Percentiles rank a stretch among this genome's conserved stretches.
These are phyloP conservation scores for Lichtheimia ramosa DNA, from an alignment of 371 early-diverging fungal species.

Conservation along the genomic window DNA sequence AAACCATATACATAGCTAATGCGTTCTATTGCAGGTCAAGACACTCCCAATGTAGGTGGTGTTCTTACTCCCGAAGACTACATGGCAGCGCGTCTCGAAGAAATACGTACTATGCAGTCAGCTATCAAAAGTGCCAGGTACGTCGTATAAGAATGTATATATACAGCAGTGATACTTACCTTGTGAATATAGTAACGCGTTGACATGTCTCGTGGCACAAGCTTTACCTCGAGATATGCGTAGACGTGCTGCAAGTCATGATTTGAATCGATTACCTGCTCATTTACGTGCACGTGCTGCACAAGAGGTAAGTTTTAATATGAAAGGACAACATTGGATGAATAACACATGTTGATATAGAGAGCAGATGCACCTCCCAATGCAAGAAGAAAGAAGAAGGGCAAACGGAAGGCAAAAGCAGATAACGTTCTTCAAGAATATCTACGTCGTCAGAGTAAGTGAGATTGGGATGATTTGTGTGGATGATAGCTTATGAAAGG, in stretches of 20 bases:
- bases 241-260: constrained; percentile 88
- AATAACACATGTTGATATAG: not conserved
- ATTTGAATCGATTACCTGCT: constrained; percentile 80
- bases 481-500: not conserved
- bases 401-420: constrained; percentile 13
- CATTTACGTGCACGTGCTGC: constrained; percentile 70
- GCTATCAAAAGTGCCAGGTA: constrained; percentile 58
- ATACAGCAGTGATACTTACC: not conserved
- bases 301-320: constrained; percentile 53
- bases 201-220: constrained; percentile 73
- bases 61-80: constrained; percentile 20
- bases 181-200: constrained; percentile 10
- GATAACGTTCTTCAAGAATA: constrained; percentile 14
- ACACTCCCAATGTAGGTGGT: constrained; percentile 15
- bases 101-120: constrained; percentile 78
- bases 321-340: not conserved
- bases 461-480: not conserved
- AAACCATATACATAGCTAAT: not conserved
- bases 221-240: constrained; percentile 84
- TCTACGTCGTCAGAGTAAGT: constrained; percentile 21
- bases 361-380: constrained; percentile 11
- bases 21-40: constrained; percentile 3
- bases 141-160: not conserved
- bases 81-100: constrained; percentile 66
- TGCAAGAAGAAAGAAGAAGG: constrained; percentile 4